Conservation (phyloP, 306 rosid species). For the Lathyrus sativus region DNA sequence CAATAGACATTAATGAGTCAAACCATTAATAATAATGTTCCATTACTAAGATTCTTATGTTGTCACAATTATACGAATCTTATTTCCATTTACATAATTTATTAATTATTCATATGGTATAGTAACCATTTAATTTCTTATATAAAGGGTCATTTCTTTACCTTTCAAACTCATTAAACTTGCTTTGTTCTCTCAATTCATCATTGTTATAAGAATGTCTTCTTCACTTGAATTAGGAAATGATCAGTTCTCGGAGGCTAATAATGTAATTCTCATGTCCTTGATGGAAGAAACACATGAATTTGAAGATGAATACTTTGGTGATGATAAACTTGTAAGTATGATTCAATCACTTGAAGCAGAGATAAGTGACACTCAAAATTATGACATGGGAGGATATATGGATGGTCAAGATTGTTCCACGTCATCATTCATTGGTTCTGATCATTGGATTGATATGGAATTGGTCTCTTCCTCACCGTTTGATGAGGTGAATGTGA, state of each 20-base stretch:
- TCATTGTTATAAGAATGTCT: constrained; percentile 33
- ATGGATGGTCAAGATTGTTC: constrained; percentile 43
- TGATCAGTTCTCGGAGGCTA: constrained; percentile 38
- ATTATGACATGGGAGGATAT: constrained; percentile 32
- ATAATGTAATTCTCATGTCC: constrained; percentile 46
- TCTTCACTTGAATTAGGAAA: constrained; percentile 28
- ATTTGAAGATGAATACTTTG: constrained; percentile 42
- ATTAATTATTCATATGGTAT: constrained; percentile 15
- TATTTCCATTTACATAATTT: constrained; percentile 17
- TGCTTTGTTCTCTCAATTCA: constrained; percentile 16
- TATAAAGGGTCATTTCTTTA: constrained; percentile 29
- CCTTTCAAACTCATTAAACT: constrained; percentile 18
- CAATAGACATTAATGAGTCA: constrained; percentile 35
- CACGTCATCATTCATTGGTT: constrained; percentile 27
- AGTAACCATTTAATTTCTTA: constrained; percentile 15
- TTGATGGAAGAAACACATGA: constrained; percentile 46
- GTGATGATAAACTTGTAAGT: constrained; percentile 51
- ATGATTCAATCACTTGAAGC: constrained; percentile 61
- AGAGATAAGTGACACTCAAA: constrained; percentile 42
- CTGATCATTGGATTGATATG: constrained; percentile 40
- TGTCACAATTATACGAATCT: constrained; percentile 27
- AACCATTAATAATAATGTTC: constrained; percentile 15
- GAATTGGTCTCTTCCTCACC: constrained; percentile 38
- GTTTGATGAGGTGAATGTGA: constrained; percentile 41
- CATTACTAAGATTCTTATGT: constrained; percentile 18